A percentile compares a stretch with the other conserved stretches of the same genome.
Evolutionary conservation across 306 rosid species (phyloP).

Genomic region (Acacia confusa): DNA sequence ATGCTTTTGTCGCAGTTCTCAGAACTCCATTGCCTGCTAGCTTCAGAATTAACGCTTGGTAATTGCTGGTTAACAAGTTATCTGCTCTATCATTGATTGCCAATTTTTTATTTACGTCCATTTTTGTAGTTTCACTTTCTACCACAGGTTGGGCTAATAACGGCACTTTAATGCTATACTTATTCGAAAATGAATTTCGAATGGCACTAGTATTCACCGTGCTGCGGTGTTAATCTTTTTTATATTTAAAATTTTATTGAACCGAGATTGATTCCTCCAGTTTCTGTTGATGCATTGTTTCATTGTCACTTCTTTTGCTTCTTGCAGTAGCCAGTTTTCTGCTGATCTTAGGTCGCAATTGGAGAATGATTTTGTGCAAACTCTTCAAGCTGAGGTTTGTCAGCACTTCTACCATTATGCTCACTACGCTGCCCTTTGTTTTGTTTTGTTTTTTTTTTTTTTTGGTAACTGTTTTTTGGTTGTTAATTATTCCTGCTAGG

Average conservation of each 20-base stretch:
- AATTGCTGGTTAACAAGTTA: background rate
- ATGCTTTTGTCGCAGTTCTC: conserved; percentile 60
- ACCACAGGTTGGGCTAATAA: background rate
- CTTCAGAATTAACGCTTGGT: conserved; percentile 86
- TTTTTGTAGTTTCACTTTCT: background rate
- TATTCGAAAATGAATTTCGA: background rate
- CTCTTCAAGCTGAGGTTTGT: conserved; percentile 74
- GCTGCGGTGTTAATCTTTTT: background rate
- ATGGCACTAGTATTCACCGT: no score
- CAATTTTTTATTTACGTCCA: background rate
- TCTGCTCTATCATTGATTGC: background rate
- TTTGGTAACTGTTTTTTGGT: background rate
- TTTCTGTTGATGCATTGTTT: conserved; percentile 15
- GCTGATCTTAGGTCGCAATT: conserved; percentile 63
- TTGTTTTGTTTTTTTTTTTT: background rate
- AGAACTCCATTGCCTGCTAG: conserved; percentile 80
- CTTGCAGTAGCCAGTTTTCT: conserved; percentile 79
- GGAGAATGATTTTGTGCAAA: conserved; percentile 72
- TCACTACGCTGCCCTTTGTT: background rate
- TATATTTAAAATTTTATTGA: conserved; percentile 2
- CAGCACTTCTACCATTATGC: background rate
- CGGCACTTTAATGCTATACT: background rate
- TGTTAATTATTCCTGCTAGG: conserved; percentile 43
- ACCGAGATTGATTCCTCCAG: background rate
- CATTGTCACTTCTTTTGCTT: conserved; percentile 9